These are phyloP conservation scores for Tritrichomonas foetus DNA, from an alignment of 208 protist species.

Conservation along the genomic window DNA sequence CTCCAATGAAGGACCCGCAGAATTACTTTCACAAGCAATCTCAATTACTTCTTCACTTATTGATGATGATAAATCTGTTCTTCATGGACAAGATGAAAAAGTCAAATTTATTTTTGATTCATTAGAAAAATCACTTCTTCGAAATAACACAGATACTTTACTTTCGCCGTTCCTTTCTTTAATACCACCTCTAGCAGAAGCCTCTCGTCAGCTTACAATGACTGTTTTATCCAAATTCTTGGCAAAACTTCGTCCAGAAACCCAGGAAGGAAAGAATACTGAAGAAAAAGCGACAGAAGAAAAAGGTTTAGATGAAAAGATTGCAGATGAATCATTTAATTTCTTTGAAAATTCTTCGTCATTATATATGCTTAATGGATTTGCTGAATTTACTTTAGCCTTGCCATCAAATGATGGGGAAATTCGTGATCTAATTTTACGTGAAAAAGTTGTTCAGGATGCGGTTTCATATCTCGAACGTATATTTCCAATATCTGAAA, in stretches of 20 bases:
- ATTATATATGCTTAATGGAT: not conserved
- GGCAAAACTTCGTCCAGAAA: not conserved
- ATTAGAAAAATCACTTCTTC: not conserved
- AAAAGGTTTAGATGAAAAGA: no score
- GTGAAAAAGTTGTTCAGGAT: not conserved
- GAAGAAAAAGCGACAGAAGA: no score
- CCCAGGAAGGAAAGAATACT: no score
- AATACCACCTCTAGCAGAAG: not conserved
- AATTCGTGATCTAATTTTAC: not conserved
- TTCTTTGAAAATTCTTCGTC: not conserved
- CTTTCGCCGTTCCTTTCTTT: not conserved
- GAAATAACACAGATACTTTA: not conserved
- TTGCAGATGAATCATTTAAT: not conserved
- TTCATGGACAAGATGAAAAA: not conserved
- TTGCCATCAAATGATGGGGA: not conserved
- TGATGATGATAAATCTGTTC: not conserved
- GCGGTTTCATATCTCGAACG: not conserved
- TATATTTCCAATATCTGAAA: not conserved
- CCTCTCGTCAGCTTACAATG: not conserved
- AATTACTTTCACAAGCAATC: not conserved
- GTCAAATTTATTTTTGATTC: not conserved
- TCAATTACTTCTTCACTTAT: not conserved
- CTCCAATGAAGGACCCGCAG: not conserved
- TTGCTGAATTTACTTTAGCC: not conserved
- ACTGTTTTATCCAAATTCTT: not conserved